Percentiles rank a stretch among this genome's conserved stretches.
Evolutionary conservation across 352 stramenopile species (phyloP).

Genomic region (Phytopythium cucurbitacearum): DNA sequence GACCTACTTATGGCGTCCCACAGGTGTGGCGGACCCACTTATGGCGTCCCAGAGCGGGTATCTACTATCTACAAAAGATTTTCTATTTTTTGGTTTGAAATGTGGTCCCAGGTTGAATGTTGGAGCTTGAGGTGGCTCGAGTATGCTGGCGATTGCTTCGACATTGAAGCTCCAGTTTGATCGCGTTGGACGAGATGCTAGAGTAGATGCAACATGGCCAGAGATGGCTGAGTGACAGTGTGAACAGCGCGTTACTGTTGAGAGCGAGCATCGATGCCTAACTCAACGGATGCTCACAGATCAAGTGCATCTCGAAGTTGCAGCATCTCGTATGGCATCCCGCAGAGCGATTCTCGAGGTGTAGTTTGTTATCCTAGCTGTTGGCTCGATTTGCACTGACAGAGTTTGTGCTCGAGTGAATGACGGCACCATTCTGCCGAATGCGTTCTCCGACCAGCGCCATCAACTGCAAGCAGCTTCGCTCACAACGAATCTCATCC

Average conservation of each 20-base stretch:
- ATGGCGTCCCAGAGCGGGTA: no score
- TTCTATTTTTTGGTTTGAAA: no score
- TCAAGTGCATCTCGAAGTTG: not conserved
- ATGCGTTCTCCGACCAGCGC: not conserved
- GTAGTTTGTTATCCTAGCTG: not conserved
- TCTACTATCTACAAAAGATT: no score
- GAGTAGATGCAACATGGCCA: not conserved
- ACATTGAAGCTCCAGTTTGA: not conserved
- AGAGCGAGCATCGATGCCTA: not conserved
- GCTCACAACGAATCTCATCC: no score
- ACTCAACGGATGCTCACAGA: not conserved
- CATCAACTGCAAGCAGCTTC: no score
- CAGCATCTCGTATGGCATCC: not conserved
- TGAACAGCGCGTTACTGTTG: not conserved
- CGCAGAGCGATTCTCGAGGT: not conserved
- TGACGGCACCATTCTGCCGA: conserved; percentile 3
- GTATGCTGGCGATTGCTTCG: no score
- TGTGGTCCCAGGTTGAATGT: no score
- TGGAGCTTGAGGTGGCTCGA: no score
- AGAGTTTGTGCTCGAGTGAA: conserved; percentile 15
- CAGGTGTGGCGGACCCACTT: no score
- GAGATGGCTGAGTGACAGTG: not conserved
- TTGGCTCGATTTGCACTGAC: conserved; percentile 2
- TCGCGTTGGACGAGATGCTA: not conserved
- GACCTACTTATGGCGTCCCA: no score